phyloP scores from a whole-genome alignment of 2,329 filamentous ascomycete genomes.

The Phialocephala subalpina region DNA sequence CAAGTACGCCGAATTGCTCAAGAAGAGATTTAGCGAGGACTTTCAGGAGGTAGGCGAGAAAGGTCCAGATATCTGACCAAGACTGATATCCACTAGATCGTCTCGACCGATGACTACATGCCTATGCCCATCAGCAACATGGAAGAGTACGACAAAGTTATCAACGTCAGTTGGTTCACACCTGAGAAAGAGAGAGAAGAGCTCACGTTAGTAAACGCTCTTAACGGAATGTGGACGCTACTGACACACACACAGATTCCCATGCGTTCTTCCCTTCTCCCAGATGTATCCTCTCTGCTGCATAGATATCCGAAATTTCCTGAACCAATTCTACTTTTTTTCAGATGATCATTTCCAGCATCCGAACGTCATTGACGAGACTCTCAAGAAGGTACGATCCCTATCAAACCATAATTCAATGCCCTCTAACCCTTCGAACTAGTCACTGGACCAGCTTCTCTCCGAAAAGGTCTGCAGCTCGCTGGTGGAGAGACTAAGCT shows the following conservation, averaged over 20 bases:
- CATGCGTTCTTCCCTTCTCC: conserved; percentile 95
- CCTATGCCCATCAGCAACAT: conserved; percentile 93
- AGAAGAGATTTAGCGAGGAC: conserved; percentile 90
- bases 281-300: conserved; percentile 99
- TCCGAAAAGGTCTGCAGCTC: conserved; percentile 91
- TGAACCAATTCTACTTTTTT: conserved; percentile 98
- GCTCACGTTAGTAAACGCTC: conserved; percentile 65
- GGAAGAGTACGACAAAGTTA: conserved; percentile 94
- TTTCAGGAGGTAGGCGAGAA: conserved; percentile 78
- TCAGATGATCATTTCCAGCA: conserved; percentile 96
- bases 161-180: conserved; percentile 95
- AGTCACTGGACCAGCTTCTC: conserved; percentile 95
- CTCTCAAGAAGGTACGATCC: conserved; percentile 72
- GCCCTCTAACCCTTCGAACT: neutral
- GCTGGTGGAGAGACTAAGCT: conserved; percentile 85
- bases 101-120: conserved; percentile 98
- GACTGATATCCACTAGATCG: conserved; percentile 56
- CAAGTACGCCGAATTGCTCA: conserved; percentile 91
- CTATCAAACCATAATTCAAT: neutral
- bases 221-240: neutral
- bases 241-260: conserved; percentile 66
- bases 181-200: conserved; percentile 81
- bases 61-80: neutral
- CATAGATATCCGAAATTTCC: conserved; percentile 96
- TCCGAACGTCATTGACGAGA: conserved; percentile 88